phyloP scores from a whole-genome alignment of 2,329 filamentous ascomycete genomes.

The Phyllosticta paracitricarpa region DNA sequence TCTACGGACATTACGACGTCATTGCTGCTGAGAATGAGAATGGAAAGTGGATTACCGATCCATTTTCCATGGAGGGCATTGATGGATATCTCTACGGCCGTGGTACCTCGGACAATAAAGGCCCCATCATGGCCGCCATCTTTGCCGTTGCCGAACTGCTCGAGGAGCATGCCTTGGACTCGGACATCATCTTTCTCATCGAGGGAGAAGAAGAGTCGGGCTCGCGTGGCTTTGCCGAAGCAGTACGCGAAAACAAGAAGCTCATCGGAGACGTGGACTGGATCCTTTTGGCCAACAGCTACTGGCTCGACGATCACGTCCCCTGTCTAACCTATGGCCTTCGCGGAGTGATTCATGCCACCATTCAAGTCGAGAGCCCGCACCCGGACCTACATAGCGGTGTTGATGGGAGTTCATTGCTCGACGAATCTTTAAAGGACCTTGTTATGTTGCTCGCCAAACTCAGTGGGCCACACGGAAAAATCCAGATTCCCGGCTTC shows the following conservation, averaged over 20 bases:
- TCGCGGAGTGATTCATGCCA: constrained; percentile 87
- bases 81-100: constrained; percentile 92
- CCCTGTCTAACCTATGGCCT: constrained; percentile 93
- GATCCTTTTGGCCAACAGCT: constrained; percentile 92
- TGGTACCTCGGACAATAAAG: constrained; percentile 97
- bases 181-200: constrained; percentile 87
- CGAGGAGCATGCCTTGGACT: constrained; percentile 70
- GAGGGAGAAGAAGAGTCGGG: constrained; percentile 96
- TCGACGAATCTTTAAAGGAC: constrained; percentile 88
- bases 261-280: constrained; percentile 88
- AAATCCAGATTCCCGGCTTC: constrained; percentile 76
- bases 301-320: constrained; percentile 94
- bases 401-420: constrained; percentile 85
- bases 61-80: constrained; percentile 78
- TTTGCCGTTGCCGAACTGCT: constrained; percentile 87
- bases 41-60: constrained; percentile 76
- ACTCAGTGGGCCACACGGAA: constrained; percentile 70
- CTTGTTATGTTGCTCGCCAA: constrained; percentile 73
- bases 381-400: constrained; percentile 89
- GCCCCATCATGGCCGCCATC: constrained; percentile 84
- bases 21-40: constrained; percentile 78
- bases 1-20: constrained; percentile 98
- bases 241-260: constrained; percentile 67
- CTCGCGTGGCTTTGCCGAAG: constrained; percentile 79
- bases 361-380: constrained; percentile 74